phyloP scores from a whole-genome alignment of 495 filamentous ascomycete species.

The Aspergillus hancockii region DNA sequence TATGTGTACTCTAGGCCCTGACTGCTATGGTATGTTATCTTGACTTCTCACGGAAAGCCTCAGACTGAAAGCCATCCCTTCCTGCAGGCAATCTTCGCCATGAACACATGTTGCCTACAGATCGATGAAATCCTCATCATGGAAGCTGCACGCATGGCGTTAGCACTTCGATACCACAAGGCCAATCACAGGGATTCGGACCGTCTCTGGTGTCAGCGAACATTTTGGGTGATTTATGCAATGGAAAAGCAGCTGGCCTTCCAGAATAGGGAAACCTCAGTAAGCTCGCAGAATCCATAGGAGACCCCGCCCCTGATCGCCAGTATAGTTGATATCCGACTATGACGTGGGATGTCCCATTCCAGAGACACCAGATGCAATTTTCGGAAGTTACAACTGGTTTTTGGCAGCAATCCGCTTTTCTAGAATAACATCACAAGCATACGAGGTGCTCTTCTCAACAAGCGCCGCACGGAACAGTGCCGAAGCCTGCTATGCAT shows the following conservation, averaged over 20 bases:
- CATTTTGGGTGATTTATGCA: constrained; percentile 40
- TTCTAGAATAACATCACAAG: constrained; percentile 28
- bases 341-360: constrained; percentile 34
- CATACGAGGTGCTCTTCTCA: constrained; percentile 35
- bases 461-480: constrained; percentile 28
- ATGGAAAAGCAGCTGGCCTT: constrained; percentile 36
- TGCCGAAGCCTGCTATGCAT: constrained; percentile 16
- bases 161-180: constrained; percentile 27
- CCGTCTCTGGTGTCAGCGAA: constrained; percentile 21
- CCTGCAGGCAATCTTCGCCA: constrained; percentile 27
- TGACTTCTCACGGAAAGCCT: not conserved
- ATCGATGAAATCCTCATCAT: constrained; percentile 33
- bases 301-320: not conserved
- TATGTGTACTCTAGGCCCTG: not conserved
- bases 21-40: constrained; percentile 9
- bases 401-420: constrained; percentile 28
- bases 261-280: constrained; percentile 30
- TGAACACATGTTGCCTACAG: constrained; percentile 33
- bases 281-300: constrained; percentile 14
- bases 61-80: not conserved
- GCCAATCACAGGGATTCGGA: constrained; percentile 10
- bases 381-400: constrained; percentile 34
- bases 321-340: constrained; percentile 15
- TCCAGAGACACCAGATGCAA: constrained; percentile 29
- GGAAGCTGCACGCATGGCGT: constrained; percentile 33